Evolutionary conservation across 371 early-diverging fungal genomes (phyloP).

Genomic region (Circinella minor): DNA sequence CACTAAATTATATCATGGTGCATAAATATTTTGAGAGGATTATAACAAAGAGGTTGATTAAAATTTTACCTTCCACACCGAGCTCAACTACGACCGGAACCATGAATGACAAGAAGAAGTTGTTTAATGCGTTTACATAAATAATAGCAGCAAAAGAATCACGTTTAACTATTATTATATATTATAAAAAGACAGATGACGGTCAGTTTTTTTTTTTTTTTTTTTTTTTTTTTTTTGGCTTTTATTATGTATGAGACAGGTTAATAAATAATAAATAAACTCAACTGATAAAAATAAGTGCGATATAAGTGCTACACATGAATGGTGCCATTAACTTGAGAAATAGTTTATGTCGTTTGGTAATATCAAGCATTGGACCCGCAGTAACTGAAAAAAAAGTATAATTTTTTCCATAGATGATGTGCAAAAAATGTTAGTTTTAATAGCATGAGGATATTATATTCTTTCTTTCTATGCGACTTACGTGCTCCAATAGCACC

Average conservation of each 20-base stretch:
- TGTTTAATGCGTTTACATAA: conserved; percentile 37
- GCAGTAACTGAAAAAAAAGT: conserved; percentile 31
- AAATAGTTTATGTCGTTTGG: conserved; percentile 54
- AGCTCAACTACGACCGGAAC: conserved; percentile 47
- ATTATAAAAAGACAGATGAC: neutral
- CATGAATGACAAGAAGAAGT: conserved; percentile 45
- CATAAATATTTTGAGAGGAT: neutral
- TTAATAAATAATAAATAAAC: neutral
- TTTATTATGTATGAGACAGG: no score
- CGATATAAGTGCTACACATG: conserved; percentile 53
- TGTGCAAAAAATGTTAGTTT: neutral
- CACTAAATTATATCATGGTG: conserved; percentile 5
- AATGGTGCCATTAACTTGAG: conserved; percentile 55
- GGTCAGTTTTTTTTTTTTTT: no score
- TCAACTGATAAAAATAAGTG: conserved; percentile 56
- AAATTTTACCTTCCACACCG: conserved; percentile 44
- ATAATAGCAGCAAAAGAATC: conserved; percentile 44
- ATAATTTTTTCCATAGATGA: neutral
- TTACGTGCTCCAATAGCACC: conserved; percentile 58
- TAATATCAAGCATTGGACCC: conserved; percentile 58
- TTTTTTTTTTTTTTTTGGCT: no score
- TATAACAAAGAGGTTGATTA: neutral
- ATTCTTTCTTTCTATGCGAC: neutral
- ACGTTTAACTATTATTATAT: conserved; percentile 32
- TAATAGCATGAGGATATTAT: no score